A percentile compares a stretch with the other conserved stretches of the same genome.
Evolutionary conservation across 1,139 yeast genomes (phyloP).

Genomic region (Saccharomyces hybrid): DNA sequence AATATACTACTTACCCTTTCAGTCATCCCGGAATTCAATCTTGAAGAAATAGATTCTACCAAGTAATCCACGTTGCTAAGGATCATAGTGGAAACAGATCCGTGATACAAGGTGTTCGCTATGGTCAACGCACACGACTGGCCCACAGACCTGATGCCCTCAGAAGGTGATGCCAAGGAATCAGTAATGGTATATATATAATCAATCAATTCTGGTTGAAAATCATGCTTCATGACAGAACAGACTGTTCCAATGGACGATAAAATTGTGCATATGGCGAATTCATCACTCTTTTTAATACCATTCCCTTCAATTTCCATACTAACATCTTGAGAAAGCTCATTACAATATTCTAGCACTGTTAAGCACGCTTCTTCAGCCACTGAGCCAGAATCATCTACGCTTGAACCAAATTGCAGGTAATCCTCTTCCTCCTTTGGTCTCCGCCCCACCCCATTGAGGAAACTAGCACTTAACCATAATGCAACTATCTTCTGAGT

Average conservation of each 20-base stretch:
- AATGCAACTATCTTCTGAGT: not conserved
- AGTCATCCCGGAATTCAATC: constrained; percentile 61
- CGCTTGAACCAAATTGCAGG: constrained; percentile 24
- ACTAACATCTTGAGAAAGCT: constrained; percentile 22
- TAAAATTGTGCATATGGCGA: constrained; percentile 21
- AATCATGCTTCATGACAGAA: constrained; percentile 35
- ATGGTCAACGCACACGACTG: constrained; percentile 40
- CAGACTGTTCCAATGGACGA: constrained; percentile 39
- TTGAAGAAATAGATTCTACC: constrained; percentile 64
- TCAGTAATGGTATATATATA: constrained; percentile 50
- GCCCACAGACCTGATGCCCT: constrained; percentile 40
- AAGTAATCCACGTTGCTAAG: constrained; percentile 71
- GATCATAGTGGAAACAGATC: constrained; percentile 49
- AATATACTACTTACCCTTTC: constrained; percentile 69
- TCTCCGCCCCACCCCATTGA: constrained; percentile 8
- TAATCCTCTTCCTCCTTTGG: constrained; percentile 20
- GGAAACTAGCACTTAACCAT: constrained; percentile 6
- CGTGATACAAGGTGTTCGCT: constrained; percentile 48
- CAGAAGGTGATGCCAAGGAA: constrained; percentile 43
- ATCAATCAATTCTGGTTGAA: constrained; percentile 46
- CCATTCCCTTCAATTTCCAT: constrained; percentile 10
- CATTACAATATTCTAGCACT: constrained; percentile 25
- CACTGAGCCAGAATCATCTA: not conserved
- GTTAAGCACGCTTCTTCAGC: not conserved
- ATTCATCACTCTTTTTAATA: constrained; percentile 12